Base-by-base conservation (phyloP, 2,329 filamentous ascomycete species). In the Grosmannia penicillata region DNA sequence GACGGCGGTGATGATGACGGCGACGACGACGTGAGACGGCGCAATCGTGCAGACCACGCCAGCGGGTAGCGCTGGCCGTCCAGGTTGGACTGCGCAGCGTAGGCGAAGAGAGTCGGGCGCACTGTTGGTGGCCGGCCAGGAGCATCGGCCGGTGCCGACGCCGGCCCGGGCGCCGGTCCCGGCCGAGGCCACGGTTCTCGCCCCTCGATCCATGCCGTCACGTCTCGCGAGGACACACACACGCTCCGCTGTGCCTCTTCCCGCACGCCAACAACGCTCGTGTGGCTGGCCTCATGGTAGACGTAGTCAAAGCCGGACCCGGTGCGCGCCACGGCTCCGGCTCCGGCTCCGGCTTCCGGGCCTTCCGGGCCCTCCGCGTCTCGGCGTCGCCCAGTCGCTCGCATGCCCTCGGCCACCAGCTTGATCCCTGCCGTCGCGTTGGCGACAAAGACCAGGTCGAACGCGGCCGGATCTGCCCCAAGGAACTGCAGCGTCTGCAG, bases 401-500 rank as follows among this genome's bases (percentile, higher is more conserved):
- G 67, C 49, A 95, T 70, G 5, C 77, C 76, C 40, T 96, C 91
- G 37, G 74, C 69, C 3, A 93, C 81, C 10, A 95, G 61, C 57
- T 95, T 96, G 50, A 94, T 79, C 7, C 78, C 87, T 4, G 87
- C 85, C 0, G 89, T 96, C 17, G 89, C 82, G 56, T 96, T 96
- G 26, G 85, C 77, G 21, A 93, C 84, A 53, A 96, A 96, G 1
- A 95, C 74, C 3, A 96, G 59, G 49, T 95, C 87, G 48, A 91
- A 96, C 2, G 82, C 66, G 9, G 75, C 68, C 3, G 87, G 82
- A 45, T 86, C 76, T 3, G 86, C 87, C 31, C 79, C 77, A 59
- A 95, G 86, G 50, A 93, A 84, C 3, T 65, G 65, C 24, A 96
- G 61, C 3, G 83, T 65, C 13, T 74, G 68, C 26, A 85, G 58